Base-by-base conservation (phyloP, 352 stramenopile species). In the Phytophthora parvispora region DNA sequence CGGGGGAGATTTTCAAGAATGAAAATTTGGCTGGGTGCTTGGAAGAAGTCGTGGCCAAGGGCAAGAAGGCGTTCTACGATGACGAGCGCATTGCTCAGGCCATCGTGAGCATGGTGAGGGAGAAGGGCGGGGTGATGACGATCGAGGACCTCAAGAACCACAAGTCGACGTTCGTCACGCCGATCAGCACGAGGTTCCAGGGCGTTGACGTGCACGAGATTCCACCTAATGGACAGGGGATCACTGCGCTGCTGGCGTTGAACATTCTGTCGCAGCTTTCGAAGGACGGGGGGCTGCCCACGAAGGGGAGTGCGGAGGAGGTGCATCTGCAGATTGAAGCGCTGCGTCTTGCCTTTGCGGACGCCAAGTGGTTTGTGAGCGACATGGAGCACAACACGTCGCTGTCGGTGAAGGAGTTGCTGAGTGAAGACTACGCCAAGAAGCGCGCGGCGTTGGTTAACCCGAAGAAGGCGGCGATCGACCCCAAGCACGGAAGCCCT, bases 161-260 rank as follows among this genome's bases (percentile, higher is more conserved):
- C 79, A 77, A 66, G 48, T 96, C 87, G 32, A 90, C 83, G 48
- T 99, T 98, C 68, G 90, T 98, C 27, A 85, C 95, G 59, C 93
- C 97, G 3, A 98, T 99, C 51, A 90, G 82, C 34, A 93, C 90
- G 25, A 72, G 80, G 16, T 99, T 98, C 75, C 77, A 83, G 48
- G 84, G 87, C 3, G 72, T 98, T 20, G 78, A 95, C 25, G 75
- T 99, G n/a, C 96, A 98, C 75, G 95, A 99, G 79, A 91, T 98
- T 38, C 97, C 97, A 9, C 97, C 97, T 1, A 99, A 98, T 72
- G 97, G 96, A 51, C 96, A 99, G 77, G 97, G 97, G n/a, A 97
- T 99, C 73, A 95, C 95, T 20, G 97, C 90, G 34, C 77, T 99
- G 7, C 86, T 99, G 49, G 97, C 96, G 48, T 84, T 99, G 28